phyloP scores from a whole-genome alignment of 306 rosid species.

The Purshia tridentata region DNA sequence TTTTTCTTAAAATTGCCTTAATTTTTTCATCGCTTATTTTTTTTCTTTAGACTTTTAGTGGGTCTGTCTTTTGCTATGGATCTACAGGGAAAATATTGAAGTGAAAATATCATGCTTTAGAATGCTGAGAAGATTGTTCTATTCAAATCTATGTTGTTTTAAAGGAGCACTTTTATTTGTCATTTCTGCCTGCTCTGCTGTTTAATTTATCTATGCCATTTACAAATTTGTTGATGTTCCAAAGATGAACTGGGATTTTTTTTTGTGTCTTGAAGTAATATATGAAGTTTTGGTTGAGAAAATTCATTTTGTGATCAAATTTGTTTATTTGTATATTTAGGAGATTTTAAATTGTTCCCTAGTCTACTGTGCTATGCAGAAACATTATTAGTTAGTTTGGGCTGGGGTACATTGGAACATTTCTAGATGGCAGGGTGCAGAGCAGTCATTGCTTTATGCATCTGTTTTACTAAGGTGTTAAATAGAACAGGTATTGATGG shows the following conservation, averaged over 20 bases:
- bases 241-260: neutral
- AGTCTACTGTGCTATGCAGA: neutral
- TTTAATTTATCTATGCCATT: neutral
- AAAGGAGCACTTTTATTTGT: neutral
- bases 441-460: neutral
- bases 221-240: neutral
- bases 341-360: neutral
- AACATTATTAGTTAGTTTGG: slow-evolving; percentile 1
- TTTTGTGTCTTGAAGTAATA: no score
- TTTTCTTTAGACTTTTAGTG: neutral
- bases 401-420: neutral
- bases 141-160: neutral
- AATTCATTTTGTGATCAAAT: neutral
- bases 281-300: neutral
- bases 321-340: neutral
- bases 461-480: neutral
- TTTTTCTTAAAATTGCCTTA: slow-evolving; percentile 10
- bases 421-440: neutral
- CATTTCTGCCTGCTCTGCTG: neutral
- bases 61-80: neutral
- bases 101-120: neutral
- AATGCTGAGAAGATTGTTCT: neutral
- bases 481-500: neutral
- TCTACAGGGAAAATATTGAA: neutral
- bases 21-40: neutral